Conservation (phyloP, 371 early-diverging fungal genomes). For the Mucor piriformis region DNA sequence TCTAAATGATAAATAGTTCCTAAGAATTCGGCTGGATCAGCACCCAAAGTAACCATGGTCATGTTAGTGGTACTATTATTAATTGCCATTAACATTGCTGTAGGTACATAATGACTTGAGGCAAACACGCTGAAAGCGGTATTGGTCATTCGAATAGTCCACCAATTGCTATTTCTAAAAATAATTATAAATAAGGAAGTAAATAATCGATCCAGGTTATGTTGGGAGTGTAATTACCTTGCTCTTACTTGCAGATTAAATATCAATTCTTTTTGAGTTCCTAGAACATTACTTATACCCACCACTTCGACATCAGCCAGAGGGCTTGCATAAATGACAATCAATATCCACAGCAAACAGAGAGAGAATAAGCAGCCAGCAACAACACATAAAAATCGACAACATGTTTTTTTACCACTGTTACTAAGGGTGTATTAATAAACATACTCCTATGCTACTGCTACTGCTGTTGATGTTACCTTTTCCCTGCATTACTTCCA, state of each 20-base stretch:
- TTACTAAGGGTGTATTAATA: background rate
- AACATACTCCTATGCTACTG: background rate
- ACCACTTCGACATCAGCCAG: slow-evolving; percentile 36
- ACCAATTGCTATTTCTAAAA: slow-evolving; percentile 29
- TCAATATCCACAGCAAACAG: slow-evolving; percentile 8
- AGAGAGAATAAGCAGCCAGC: background rate
- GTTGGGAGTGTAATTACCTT: background rate
- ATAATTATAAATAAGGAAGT: background rate
- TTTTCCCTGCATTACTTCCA: slow-evolving; percentile 4
- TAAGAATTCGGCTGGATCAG: slow-evolving; percentile 33
- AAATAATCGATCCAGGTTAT: too few relatives aligned
- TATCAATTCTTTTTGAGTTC: slow-evolving; percentile 63
- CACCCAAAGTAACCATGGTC: slow-evolving; percentile 3
- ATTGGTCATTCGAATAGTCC: slow-evolving; percentile 29
- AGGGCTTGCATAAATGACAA: slow-evolving; percentile 29
- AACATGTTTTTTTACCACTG: slow-evolving; percentile 1
- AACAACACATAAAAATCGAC: slow-evolving; percentile 4
- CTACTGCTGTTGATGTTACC: slow-evolving; percentile 3
- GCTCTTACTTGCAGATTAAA: slow-evolving; percentile 55
- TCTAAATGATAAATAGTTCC: slow-evolving; percentile 33
- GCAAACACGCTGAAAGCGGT: slow-evolving; percentile 34
- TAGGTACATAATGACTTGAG: slow-evolving; percentile 31
- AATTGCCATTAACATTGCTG: background rate
- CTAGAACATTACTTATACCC: slow-evolving; percentile 62
- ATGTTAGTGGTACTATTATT: background rate